Evolutionary conservation across 2,329 filamentous ascomycete species (phyloP), one percentile per base, ranked within the genome.

Genomic region (Xenosphaeropsis pyriputrescens): DNA sequence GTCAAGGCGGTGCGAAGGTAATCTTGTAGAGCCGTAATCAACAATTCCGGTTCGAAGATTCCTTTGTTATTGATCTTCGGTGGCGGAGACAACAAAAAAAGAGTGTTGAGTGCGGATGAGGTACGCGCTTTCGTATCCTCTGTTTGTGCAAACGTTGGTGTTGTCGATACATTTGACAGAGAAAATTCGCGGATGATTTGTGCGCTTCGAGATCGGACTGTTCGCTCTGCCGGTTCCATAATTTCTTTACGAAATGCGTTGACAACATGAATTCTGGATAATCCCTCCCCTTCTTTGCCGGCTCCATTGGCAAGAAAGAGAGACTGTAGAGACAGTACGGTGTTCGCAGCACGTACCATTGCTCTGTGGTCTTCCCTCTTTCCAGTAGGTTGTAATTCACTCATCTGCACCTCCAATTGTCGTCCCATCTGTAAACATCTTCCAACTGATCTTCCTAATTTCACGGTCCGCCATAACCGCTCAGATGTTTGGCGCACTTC

Each of bases 331-430:
- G 75, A 79, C 6, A 95, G 55, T 7, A 96, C 64, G 0, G 84
- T 88, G 53, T 86, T 75, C 0, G 84, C 76, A 36, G 85, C 91
- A 32, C 85, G 70, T n/a, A 93, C 74, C 50, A 95, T 70, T 1
- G 83, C 80, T 32, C 76, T 68, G 49, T 88, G 79, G 46, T 91
- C 84, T 47, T 85, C 79, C 44, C 72, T 75, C 19, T 50, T 54
- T 40, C 51, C 38, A 43, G 37, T 5, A 47, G 51, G 13, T 61
- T 56, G 2, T 5, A 84, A 63, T 56, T 93, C 86, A 0, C 72
- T 64, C 52, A 93, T 71, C 55, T 93, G 83, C n/a, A 82, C 71
- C 55, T 96, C 85, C 9, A 98, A 69, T 60, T 93, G 85, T 33
- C 88, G 67, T 0, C 85, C 86, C 2, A 96, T 64, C 51, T 82